Evolutionary conservation across 495 filamentous ascomycete genomes (phyloP).

Genomic region (Aspergillus bridgeri): DNA sequence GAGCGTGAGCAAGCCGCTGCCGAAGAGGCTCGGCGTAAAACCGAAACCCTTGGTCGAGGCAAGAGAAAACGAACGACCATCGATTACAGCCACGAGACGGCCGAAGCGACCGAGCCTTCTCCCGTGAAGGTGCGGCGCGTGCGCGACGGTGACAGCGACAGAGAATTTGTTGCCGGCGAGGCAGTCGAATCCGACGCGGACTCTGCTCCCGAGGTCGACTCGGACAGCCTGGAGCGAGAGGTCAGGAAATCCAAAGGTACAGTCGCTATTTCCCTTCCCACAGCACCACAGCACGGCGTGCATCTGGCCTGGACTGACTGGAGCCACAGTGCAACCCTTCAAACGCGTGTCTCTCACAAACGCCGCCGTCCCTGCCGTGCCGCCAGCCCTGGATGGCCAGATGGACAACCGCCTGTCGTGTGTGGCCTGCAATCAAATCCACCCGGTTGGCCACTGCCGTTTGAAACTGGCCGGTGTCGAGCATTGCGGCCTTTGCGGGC

Average conservation of each 20-base stretch:
- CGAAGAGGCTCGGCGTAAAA: conserved; percentile 58
- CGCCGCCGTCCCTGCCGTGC: conserved; percentile 9
- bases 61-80: conserved; percentile 57
- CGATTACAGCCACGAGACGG: conserved; percentile 26
- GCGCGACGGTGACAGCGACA: conserved; percentile 30
- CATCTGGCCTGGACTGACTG: conserved; percentile 7
- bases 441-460: conserved; percentile 56
- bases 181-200: conserved; percentile 27
- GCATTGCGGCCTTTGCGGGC: conserved; percentile 62
- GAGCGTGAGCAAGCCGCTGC: conserved; percentile 75
- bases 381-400: conserved; percentile 45
- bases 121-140: conserved; percentile 25
- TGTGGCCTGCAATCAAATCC: conserved; percentile 49
- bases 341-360: conserved; percentile 31
- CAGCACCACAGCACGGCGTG: no score
- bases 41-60: conserved; percentile 76
- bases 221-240: background rate
- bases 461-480: conserved; percentile 60
- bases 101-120: conserved; percentile 13
- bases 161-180: conserved; percentile 28
- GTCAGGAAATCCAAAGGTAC: conserved; percentile 18
- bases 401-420: conserved; percentile 37
- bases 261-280: no score
- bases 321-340: conserved; percentile 32
- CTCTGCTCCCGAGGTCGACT: conserved; percentile 15